Evolutionary conservation across 768 basidiomycete genomes (phyloP), one percentile per base, ranked within the genome.

Genomic region (Calvatia gigantea): DNA sequence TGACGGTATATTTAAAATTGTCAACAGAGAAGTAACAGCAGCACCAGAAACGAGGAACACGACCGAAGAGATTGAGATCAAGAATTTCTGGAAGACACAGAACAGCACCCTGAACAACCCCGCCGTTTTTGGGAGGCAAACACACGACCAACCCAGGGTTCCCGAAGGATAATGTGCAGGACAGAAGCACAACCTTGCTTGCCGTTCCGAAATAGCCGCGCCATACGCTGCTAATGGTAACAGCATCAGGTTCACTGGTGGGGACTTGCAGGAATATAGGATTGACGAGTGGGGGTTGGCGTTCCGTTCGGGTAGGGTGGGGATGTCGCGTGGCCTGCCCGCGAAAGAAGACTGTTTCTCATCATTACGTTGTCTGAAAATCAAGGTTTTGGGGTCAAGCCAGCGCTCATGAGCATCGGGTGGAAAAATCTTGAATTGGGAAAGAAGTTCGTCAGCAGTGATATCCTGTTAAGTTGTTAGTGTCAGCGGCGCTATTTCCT

Each of bases 81-180:
- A 37, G 6, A 28, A 33, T 11, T 27, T 25, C 54, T 56, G 8
- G 12, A 32, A 3, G 4, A 17, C 27, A 43, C 21, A 15, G 12
- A 32, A 32, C 14, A 49, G 17, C 46, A 35, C 14, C 29, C 8
- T n/a, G n/a, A n/a, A n/a, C n/a, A n/a, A n/a, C n/a, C n/a, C n/a
- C n/a, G n/a, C n/a, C n/a, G n/a, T n/a, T n/a, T n/a, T n/a, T n/a
- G n/a, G 15, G 7, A 11, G 15, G 12, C 21, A 27, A 37, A n/a
- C 23, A 21, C 15, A 33, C 31, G 15, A 6, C 17, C 1, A 15
- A 42, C 54, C 5, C 46, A 49, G 46, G 35, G 31, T 41, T 42
- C 47, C 27, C 6, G 46, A 32, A 29, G 39, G 54, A 43, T 47
- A 42, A 28, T 56, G 54, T 48, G 41, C 47, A 21, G 47, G 54